Evolutionary conservation across 2,329 filamentous ascomycete species (phyloP), one percentile per base, ranked within the genome.

Genomic region (Paramyrothecium roridum): DNA sequence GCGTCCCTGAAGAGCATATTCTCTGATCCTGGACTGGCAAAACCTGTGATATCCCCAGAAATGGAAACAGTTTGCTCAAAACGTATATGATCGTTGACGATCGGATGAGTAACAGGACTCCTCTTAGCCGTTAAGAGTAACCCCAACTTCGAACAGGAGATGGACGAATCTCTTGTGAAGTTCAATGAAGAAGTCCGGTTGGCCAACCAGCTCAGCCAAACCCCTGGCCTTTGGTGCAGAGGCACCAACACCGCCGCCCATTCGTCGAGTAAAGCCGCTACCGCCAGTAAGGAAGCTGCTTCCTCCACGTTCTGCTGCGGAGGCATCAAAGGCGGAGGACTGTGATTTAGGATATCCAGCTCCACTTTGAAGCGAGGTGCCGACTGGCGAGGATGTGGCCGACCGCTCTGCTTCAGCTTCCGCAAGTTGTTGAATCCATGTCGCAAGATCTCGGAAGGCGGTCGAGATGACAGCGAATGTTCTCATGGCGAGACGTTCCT

Each of bases 141-240:
- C 78, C 17, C 80, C 79, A 26, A 85, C 74, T 67, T 87, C 83
- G 17, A 86, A 75, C 52, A 88, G 71, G 45, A 89, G 73, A 64
- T 80, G 78, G 23, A 88, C 86, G 64, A 89, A 89, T 59, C 79
- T 78, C 43, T 78, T 74, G 67, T 89, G 86, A 57, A 89, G 71
- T 71, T 87, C 81, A 54, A 88, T 82, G 61, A 89, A 89, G 63
- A 89, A 86, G 65, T 88, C 85, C 4, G 86, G 84, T 61, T 84
- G 74, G 20, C 86, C 86, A 26, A 87, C 83, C 45, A 89, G 74
- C 70, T 89, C 86, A 0, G 86, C 83, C 50, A 89, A 72, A 3
- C 86, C 85, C 45, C 83, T 79, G 43, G 84, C 79, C 60, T 81
- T 84, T 46, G 81, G 75, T 21, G 80, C 76, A 30, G 83, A 78